Evolutionary conservation across 2,329 filamentous ascomycete species (phyloP).

Genomic region (Botrytis fabae): DNA sequence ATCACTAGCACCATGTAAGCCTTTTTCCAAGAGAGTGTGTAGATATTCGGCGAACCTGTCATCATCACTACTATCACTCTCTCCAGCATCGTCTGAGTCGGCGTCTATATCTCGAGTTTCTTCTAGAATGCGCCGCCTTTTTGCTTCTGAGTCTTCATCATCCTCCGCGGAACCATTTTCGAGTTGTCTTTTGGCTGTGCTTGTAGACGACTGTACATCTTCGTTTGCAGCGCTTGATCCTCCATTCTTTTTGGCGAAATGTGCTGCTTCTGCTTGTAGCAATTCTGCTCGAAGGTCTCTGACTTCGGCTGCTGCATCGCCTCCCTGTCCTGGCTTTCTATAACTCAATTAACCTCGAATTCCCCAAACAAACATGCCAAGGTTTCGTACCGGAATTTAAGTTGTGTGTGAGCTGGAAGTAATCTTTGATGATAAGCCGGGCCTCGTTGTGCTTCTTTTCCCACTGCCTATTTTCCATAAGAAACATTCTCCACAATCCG

Average conservation of each 20-base stretch:
- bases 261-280: constrained; percentile 80
- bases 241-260: constrained; percentile 83
- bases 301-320: constrained; percentile 65
- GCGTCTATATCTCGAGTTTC: constrained; percentile 88
- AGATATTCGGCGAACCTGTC: constrained; percentile 49
- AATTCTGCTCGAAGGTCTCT: constrained; percentile 90
- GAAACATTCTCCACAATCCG: constrained; percentile 9
- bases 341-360: constrained; percentile 30
- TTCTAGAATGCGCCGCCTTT: constrained; percentile 82
- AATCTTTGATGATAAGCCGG: constrained; percentile 96
- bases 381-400: constrained; percentile 72
- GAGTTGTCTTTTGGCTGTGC: constrained; percentile 63
- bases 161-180: constrained; percentile 48
- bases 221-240: constrained; percentile 49
- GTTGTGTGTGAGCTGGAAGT: constrained; percentile 86
- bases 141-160: constrained; percentile 69
- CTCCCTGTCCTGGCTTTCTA: constrained; percentile 85
- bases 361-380: not conserved
- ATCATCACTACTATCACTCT: constrained; percentile 59
- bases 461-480: constrained; percentile 64
- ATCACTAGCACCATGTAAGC: constrained; percentile 51
- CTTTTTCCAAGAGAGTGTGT: not conserved
- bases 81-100: constrained; percentile 64
- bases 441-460: constrained; percentile 91
- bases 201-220: constrained; percentile 56